Evolutionary conservation across 495 filamentous ascomycete genomes (phyloP).

Genomic region (Podospora pseudoanserina): DNA sequence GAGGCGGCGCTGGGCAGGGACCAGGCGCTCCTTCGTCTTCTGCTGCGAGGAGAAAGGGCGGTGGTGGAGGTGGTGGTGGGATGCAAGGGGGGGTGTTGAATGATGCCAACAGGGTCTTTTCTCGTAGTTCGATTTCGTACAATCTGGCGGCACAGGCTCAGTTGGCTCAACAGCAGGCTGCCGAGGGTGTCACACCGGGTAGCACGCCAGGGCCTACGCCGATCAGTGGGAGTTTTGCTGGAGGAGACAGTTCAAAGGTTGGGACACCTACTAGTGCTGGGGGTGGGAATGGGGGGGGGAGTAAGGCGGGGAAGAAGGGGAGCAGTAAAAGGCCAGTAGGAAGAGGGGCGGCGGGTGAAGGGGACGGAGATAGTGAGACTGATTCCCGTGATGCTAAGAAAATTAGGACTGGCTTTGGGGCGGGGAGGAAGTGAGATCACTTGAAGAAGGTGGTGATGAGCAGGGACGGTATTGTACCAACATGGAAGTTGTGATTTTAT

Average conservation of each 20-base stretch:
- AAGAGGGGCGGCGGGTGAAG: slow-evolving; percentile 17
- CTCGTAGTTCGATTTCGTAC: slow-evolving; percentile 46
- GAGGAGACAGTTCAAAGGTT: slow-evolving; percentile 40
- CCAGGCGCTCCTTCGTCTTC: not conserved
- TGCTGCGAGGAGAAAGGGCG: not conserved
- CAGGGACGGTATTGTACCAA: not conserved
- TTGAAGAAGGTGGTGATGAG: not conserved
- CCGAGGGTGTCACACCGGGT: slow-evolving; percentile 38
- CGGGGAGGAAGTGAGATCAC: slow-evolving; percentile 39
- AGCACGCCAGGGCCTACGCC: slow-evolving; percentile 38
- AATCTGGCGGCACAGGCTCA: slow-evolving; percentile 37
- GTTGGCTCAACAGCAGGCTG: not conserved
- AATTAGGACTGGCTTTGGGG: slow-evolving; percentile 49
- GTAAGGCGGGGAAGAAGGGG: slow-evolving; percentile 43
- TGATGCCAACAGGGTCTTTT: not conserved
- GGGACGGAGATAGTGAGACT: slow-evolving; percentile 46
- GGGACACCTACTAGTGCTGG: slow-evolving; percentile 45
- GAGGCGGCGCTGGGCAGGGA: not conserved
- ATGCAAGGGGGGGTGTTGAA: not conserved
- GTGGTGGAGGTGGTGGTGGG: slow-evolving; percentile 1
- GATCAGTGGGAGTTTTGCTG: not conserved
- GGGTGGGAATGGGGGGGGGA: slow-evolving; percentile 24
- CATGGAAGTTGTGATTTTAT: not conserved
- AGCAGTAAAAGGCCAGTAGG: slow-evolving; percentile 16
- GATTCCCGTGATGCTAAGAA: slow-evolving; percentile 49